Evolutionary conservation across 345 rosid genomes (phyloP), one percentile per base, ranked within the genome.

Genomic region (Populus deltoides): DNA sequence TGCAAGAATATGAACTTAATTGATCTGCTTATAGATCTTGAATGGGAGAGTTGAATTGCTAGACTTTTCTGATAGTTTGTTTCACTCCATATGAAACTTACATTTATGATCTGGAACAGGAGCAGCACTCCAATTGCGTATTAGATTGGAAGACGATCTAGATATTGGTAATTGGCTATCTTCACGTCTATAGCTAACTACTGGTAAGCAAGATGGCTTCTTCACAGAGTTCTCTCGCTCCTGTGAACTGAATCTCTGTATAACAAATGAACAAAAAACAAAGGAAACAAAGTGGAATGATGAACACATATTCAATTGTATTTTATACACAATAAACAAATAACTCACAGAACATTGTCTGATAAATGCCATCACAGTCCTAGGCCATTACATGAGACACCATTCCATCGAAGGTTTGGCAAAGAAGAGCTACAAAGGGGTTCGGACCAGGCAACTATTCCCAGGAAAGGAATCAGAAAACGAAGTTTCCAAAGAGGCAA

Each of bases 161-260:
- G 97, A 82, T 29, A 86, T 68, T 7, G 79, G 86, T 82, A 88
- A 75, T 85, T 88, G 93, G 71, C 76, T 87, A 73, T 91, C 98
- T 66, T 93, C 98, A 74, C 89, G 86, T 33, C 80, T 68, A 68
- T 85, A 81, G 81, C 66, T 88, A 74, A 84, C 70, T 27, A 77
- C 85, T 51, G 91, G 88, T 79, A 91, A 78, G 83, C 86, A 86
- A 76, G 91, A 76, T 70, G 77, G 68, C 86, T 86, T 93, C 89
- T 87, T 89, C 75, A 70, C 70, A 74, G 87, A 73, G 74, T 63
- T 83, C 65, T 91, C 97, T 71, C 89, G 85, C 75, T 92, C 97
- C 79, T 88, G 97, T 84, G 94, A 89, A 81, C 77, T 80, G 81
- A 84, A 89, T 84, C 97, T 90, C 99, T 96, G 89, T 18, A 45